Evolutionary conservation across 441 rosid species (phyloP), one percentile per base, ranked within the genome.

Genomic region (Isatis lusitanica): DNA sequence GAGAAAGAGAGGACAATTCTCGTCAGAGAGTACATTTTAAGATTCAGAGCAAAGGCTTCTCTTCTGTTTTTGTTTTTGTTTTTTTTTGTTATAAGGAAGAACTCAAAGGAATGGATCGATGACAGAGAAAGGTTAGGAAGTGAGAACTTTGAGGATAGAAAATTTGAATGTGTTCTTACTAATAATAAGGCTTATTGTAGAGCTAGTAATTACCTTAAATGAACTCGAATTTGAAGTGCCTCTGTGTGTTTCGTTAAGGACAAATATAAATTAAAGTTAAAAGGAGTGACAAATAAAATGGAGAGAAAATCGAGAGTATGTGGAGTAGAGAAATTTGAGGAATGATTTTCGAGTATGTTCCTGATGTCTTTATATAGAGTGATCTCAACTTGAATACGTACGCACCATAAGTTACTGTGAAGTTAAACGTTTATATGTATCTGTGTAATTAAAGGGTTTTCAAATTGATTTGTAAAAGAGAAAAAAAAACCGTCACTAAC

Each of bases 1-100:
- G 42, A 28, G 11, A 68, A 1, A 11, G 17, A 68, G 30, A 68
- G 52, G 62, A 68, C 30, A 12, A 56, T 52, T 30, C 52, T 52
- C 71, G 52, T 67, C 26, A 67, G 51, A 26, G 5, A 56, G 31
- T 30, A 56, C 73, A 31, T 56, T 43, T 31, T 44, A 16, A 66
- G 7, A 38, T 8, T 66, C n/a, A n/a, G 21, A 52, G 6, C 8
- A 33, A 33, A 33, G 36, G 1, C 36, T 31, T 56, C 21, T 56
- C 12, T n/a, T 17, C 28, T 6, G 3, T 52, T 28, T 47, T 47
- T 46, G 7, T 7, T 7, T 40, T 42, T 1, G 13, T 4, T 7
- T 7, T 40, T 42, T 1, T 42, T 4, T 7, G 28, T 26, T 26
- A 0, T 26, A 26, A 26, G 1, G 11, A 21, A 1, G 12, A 59